These are phyloP conservation scores for Stramenopiles sp. DNA, from an alignment of 352 stramenopile species.

Conservation along the genomic window DNA sequence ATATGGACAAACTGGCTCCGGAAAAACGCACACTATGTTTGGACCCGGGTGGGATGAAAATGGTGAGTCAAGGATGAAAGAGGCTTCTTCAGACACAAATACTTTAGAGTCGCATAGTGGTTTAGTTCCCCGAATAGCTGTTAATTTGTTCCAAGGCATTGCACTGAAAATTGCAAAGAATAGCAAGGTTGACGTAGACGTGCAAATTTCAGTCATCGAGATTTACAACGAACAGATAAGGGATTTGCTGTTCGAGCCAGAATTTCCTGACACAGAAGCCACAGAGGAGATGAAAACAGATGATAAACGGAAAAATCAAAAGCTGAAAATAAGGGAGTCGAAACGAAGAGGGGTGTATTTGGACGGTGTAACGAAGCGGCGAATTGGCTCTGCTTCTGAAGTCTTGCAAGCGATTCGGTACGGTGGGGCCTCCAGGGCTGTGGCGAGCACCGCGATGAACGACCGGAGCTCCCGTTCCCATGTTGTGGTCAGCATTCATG, in stretches of 20 bases:
- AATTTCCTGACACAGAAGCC: no score
- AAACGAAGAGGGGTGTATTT: conserved; percentile 70
- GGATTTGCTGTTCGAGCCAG: conserved; percentile 45
- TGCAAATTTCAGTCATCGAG: conserved; percentile 44
- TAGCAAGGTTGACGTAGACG: no score
- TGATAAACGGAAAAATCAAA: conserved; percentile 33
- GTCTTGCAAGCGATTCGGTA: conserved; percentile 13
- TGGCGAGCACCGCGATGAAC: conserved; percentile 77
- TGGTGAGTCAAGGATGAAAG: no score
- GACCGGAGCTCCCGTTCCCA: conserved; percentile 65
- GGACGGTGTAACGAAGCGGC: conserved; percentile 70
- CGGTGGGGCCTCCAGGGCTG: conserved; percentile 50
- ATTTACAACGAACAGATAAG: conserved; percentile 65
- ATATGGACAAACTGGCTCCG: conserved; percentile 57
- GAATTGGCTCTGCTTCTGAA: conserved; percentile 43
- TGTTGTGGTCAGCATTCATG: conserved; percentile 63
- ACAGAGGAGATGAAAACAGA: no score
- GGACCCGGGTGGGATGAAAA: no score
- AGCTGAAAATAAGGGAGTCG: conserved; percentile 53
- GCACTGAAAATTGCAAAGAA: no score
- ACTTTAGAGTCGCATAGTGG: no score
- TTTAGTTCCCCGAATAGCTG: no score
- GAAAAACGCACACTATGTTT: conserved; percentile 65
- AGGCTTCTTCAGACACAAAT: no score
- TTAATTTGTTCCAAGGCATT: no score